Evolutionary conservation across 176 grass and related monocot species (phyloP), one percentile per base, ranked within the genome.

Genomic region (Carex parvula): DNA sequence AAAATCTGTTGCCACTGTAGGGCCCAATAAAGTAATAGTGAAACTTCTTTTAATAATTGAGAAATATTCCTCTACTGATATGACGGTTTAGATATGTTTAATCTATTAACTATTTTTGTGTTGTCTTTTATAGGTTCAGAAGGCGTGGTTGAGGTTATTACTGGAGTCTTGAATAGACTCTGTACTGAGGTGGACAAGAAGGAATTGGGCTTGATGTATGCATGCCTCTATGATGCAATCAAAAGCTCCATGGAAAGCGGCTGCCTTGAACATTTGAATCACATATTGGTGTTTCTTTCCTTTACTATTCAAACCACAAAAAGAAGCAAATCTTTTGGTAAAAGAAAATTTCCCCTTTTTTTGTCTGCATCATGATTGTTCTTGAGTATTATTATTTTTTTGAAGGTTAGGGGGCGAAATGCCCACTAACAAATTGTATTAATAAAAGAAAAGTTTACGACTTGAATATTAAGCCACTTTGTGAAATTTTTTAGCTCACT

Each of bases 111-210:
- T 70, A 1, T 82, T 68, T 53, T 33, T 66, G 12, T 37, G 10
- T 81, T 37, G 9, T 81, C 18, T 14, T 81, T 81, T 89, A 55
- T 90, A 97, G 90, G 92, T 30, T 84, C 84, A 66, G 82, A 60
- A 84, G 88, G 88, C 83, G 81, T 93, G 66, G 57, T 70, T 52
- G 86, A 91, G 58, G 86, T 93, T 64, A 88, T 92, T 61, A 87
- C 86, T 84, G 95, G 91, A 69, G 57, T 98, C 67, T 85, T 98
- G 57, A 42, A 54, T 86, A 91, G 92, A 88, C 82, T 98, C 64
- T 94, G 91, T 52, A 88, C 64, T 86, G 92, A 93, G 72, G 83
- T 93, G 30, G 89, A 94, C 61, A 50, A 81, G 50, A 94, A 91
- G 81, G 95, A 98, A 55, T 84, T 94, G 83, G 53, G 66, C 30